A percentile compares a stretch with the other conserved stretches of the same genome.
Conservation (phyloP, 208 protist species). For the Wallacemonas sp. region DNA sequence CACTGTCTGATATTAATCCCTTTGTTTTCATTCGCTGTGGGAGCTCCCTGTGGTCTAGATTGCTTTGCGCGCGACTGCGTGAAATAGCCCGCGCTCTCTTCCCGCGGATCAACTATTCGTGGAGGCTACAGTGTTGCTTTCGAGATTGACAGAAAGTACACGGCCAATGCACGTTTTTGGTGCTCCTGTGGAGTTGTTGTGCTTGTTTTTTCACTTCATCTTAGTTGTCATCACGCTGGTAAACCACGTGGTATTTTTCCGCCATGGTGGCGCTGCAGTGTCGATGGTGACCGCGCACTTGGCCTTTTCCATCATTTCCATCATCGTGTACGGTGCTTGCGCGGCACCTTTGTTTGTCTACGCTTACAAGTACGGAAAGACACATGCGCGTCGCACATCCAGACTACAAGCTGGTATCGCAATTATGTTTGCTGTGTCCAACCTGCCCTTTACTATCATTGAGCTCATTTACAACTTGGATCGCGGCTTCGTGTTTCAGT, state of each 20-base stretch:
- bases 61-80: too few relatives aligned
- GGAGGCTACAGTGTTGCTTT: too few relatives aligned
- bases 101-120: too few relatives aligned
- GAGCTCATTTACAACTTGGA: slow-evolving; percentile 38
- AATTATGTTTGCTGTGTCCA: slow-evolving; percentile 64
- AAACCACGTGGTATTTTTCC: slow-evolving; percentile 53
- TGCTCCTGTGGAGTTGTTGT: slow-evolving; percentile 60
- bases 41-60: too few relatives aligned
- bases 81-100: too few relatives aligned
- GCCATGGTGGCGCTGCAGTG: not conserved
- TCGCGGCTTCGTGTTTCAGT: slow-evolving; percentile 16
- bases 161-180: slow-evolving; percentile 51
- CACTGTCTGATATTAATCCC: too few relatives aligned
- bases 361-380: slow-evolving; percentile 81
- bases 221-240: slow-evolving; percentile 47
- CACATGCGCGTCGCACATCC: slow-evolving; percentile 21
- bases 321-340: slow-evolving; percentile 37
- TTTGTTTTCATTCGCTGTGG: too few relatives aligned
- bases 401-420: slow-evolving; percentile 47
- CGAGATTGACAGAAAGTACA: too few relatives aligned
- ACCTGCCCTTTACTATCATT: slow-evolving; percentile 61
- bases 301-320: slow-evolving; percentile 59
- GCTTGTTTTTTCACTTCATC: slow-evolving; percentile 66
- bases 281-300: slow-evolving; percentile 34
- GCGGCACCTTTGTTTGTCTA: slow-evolving; percentile 75